phyloP scores from a whole-genome alignment of 345 rosid species.

The Eucalyptus victrix region DNA sequence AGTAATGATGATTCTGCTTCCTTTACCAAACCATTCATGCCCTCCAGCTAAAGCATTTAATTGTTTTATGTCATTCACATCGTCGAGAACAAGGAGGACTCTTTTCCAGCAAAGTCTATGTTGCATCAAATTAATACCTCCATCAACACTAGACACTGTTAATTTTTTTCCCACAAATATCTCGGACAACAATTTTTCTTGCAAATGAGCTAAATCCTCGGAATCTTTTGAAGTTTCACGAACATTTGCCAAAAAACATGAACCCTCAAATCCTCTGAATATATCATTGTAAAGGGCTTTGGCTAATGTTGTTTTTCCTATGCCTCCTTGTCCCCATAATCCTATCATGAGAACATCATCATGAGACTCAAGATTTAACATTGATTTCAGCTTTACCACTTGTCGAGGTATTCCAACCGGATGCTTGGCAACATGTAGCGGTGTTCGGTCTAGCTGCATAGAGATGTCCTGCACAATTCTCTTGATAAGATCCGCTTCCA shows the following conservation, averaged over 20 bases:
- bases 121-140: neutral
- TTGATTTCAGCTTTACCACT: neutral
- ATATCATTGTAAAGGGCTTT: neutral
- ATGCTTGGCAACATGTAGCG: neutral
- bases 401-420: neutral
- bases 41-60: neutral
- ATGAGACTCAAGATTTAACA: neutral
- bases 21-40: neutral
- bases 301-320: neutral
- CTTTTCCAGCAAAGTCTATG: neutral
- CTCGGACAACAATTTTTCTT: neutral
- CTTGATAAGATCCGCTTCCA: accelerated
- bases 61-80: neutral
- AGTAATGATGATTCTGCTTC: neutral
- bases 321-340: neutral
- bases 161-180: neutral
- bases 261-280: neutral
- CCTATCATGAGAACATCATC: neutral
- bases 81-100: neutral
- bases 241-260: neutral
- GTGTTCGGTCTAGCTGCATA: accelerated
- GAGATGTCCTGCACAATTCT: neutral
- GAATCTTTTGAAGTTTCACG: neutral
- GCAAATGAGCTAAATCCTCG: neutral
- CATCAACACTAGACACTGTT: neutral